Conservation (phyloP, 1,139 yeast species). For the Scheffersomyces stambukii region DNA sequence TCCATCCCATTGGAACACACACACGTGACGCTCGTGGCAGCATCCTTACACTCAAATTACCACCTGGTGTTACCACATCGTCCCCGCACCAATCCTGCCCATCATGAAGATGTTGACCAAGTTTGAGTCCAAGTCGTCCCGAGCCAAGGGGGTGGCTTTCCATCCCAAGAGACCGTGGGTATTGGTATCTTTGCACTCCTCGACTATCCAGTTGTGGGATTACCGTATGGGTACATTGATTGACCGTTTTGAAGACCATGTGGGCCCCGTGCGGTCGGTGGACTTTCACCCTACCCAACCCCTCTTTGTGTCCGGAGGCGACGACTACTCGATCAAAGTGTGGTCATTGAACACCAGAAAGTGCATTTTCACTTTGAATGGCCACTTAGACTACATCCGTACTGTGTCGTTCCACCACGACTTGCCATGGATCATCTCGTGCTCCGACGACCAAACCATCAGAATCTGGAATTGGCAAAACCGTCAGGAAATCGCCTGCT, state of each 20-base stretch:
- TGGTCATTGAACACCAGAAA: slow-evolving; percentile 94
- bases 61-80: too few relatives aligned
- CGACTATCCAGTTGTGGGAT: slow-evolving; percentile 97
- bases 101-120: slow-evolving; percentile 95
- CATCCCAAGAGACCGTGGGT: slow-evolving; percentile 98
- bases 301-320: slow-evolving; percentile 94
- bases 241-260: slow-evolving; percentile 96
- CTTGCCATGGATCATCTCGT: slow-evolving; percentile 94
- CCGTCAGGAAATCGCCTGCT: slow-evolving; percentile 93
- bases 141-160: slow-evolving; percentile 98
- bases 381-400: slow-evolving; percentile 94
- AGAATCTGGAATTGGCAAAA: slow-evolving; percentile 99
- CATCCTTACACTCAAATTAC: too few relatives aligned
- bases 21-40: too few relatives aligned
- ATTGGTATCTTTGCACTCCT: slow-evolving; percentile 87
- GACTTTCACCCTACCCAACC: slow-evolving; percentile 98
- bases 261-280: slow-evolving; percentile 94
- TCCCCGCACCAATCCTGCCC: too few relatives aligned
- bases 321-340: slow-evolving; percentile 90
- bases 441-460: slow-evolving; percentile 97
- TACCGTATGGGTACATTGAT: slow-evolving; percentile 98
- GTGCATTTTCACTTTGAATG: slow-evolving; percentile 84
- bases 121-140: slow-evolving; percentile 97
- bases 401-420: slow-evolving; percentile 94
- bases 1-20: not conserved